phyloP scores from a whole-genome alignment of 306 rosid genomes.

The Castanea crenata region DNA sequence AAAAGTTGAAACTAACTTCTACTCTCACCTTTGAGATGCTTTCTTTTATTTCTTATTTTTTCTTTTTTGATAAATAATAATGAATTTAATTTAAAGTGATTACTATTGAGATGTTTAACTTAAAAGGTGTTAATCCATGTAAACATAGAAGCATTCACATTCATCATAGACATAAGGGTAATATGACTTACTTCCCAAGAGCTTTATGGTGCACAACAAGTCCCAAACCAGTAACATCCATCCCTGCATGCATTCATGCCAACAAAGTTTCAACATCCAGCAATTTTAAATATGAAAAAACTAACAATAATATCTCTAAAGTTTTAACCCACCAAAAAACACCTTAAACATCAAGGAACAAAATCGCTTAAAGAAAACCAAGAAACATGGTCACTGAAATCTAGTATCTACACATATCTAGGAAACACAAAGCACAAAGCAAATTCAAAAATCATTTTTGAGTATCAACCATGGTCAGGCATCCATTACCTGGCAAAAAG shows the following conservation, averaged over 20 bases:
- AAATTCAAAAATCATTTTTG: background rate
- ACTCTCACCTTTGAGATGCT: background rate
- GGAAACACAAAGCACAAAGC: background rate
- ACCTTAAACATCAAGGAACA: background rate
- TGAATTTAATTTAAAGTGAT: no score
- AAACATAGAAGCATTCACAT: background rate
- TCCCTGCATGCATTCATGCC: conserved; percentile 48
- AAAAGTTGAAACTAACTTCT: background rate
- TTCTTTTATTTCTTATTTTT: no score
- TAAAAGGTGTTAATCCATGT: background rate
- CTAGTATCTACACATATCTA: background rate
- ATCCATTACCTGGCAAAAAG: conserved; percentile 71
- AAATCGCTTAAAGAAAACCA: background rate
- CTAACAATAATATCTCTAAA: background rate
- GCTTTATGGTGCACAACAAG: conserved; percentile 88
- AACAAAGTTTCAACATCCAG: conserved; percentile 16
- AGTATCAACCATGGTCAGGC: conserved; percentile 8
- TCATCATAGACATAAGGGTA: conserved; percentile 1
- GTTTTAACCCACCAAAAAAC: background rate
- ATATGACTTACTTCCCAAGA: conserved; percentile 75
- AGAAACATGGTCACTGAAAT: background rate
- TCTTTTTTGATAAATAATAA: no score
- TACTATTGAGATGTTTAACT: background rate
- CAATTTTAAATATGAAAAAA: background rate
- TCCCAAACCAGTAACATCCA: conserved; percentile 90